Base-by-base conservation (phyloP, 2,329 filamentous ascomycete genomes). In the Blastomyces emzantsi region DNA sequence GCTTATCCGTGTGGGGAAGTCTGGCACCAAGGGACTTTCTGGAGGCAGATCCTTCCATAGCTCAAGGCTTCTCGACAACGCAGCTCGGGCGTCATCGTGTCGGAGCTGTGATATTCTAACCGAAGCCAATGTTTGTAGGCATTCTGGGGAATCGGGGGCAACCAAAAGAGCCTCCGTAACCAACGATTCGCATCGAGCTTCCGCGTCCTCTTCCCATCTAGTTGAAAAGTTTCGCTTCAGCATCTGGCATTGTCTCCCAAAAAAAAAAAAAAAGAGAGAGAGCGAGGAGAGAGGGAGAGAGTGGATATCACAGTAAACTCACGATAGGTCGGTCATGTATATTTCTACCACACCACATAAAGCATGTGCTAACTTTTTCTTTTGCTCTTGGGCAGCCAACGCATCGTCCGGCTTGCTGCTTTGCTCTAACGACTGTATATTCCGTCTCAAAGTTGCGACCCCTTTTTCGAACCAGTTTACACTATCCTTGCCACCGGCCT, bases 281-380 rank as follows among this genome's bases (percentile, higher is more conserved):
- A n/a, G n/a, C n/a, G n/a, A n/a, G n/a, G n/a, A n/a, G n/a, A n/a
- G n/a, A n/a, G n/a, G n/a, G 39, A 60, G 47, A n/a, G 1, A 6
- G 30, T n/a, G 43, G 15, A 4, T n/a, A 7, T n/a, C 22, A 19
- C 62, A 25, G 25, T 1, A 30, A 30, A 77, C 79, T 74, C 85
- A 94, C 71, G 90, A 94, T 70, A 97, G 79, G 79, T 99, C 94
- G 13, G 94, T 99, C 94, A 99, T 99, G 81, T 97, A 99, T 60
- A 99, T 91, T 79, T 99, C 94, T 7, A 90, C 87, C 65, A 97
- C 90, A 36, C 90, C 91, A 76, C 95, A 99, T 45, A 99, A 83
- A n/a, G 92, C 90, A 69, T 91, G 91, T 1, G 92, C 90, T 45
- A 97, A 82, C 76, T 94, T 94, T 68, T 82, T 81, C 74, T 88